Evolutionary conservation across 2,329 filamentous ascomycete genomes (phyloP).

Genomic region (Hypoxylon sp.): DNA sequence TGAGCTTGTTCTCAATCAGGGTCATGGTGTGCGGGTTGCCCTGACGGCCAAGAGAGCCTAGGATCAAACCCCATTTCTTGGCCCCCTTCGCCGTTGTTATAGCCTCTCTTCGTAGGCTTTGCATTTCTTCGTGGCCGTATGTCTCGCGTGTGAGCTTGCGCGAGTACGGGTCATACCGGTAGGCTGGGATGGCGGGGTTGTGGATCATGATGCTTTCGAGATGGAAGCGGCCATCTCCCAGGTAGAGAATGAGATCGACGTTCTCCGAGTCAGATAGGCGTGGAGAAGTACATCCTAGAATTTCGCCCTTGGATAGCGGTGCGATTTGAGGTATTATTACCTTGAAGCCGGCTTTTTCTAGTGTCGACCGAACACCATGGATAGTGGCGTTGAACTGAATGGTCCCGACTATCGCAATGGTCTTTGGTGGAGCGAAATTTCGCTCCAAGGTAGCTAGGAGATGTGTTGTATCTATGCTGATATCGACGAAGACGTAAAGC

Average conservation of each 20-base stretch:
- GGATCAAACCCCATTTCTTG: constrained; percentile 93
- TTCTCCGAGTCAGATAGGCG: constrained; percentile 70
- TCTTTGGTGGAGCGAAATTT: constrained; percentile 89
- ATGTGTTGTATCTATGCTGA: constrained; percentile 92
- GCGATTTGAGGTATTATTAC: constrained; percentile 93
- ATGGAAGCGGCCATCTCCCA: constrained; percentile 66
- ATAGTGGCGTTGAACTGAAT: constrained; percentile 99
- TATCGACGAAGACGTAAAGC: constrained; percentile 97
- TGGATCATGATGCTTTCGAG: constrained; percentile 99
- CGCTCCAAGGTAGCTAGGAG: constrained; percentile 88
- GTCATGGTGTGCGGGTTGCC: constrained; percentile 94
- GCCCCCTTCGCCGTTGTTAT: constrained; percentile 82
- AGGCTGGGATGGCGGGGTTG: constrained; percentile 90
- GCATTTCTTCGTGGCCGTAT: constrained; percentile 94
- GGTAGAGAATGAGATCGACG: constrained; percentile 70
- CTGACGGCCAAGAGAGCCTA: constrained; percentile 92
- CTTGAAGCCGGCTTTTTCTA: constrained; percentile 88
- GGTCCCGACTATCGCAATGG: constrained; percentile 92
- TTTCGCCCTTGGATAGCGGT: constrained; percentile 93
- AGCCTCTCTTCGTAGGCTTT: constrained; percentile 81
- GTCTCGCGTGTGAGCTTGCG: constrained; percentile 90
- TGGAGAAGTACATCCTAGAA: constrained; percentile 96
- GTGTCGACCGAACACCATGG: constrained; percentile 82
- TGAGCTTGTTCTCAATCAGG: constrained; percentile 84
- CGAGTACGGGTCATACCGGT: constrained; percentile 97